Base-by-base conservation (phyloP, 352 stramenopile species). In the Thalassiosira exigua region DNA sequence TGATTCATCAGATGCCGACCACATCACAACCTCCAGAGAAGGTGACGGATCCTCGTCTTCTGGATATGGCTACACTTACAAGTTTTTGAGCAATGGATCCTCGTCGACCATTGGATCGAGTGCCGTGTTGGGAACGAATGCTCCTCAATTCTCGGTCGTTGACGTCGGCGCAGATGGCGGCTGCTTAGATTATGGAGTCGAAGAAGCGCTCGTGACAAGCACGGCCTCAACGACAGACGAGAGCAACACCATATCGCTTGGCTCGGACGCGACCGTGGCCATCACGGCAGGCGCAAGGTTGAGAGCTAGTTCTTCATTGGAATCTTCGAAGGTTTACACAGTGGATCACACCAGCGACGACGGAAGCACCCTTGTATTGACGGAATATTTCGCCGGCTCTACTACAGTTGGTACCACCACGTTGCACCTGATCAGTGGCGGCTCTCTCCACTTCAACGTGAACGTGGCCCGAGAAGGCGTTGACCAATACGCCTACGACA, bases 21-120 rank as follows among this genome's bases (percentile, higher is more conserved):
- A 95, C 65, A 82, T 95, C 22, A 41, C 76, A 42, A 86, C 95
- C 14, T 75, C 41, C 51, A 73, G 78, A 44, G 59, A 65, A 69
- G 91, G 91, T 26, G 90, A 95, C 69, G 91, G 88, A 7, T 77
- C 60, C 53, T 71, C 73, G 19, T 61, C 66, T 33, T 93, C 69
- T 41, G 91, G 91, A 12, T 94, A 91, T 71, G 91, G 91, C 29
- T 95, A 92, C 72, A 70, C 66, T n/a, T 94, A 94, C 77, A 46
- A 85, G 41, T 68, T 87, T 50, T 60, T 74, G 36, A 85, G 75
- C 36, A 75, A 60, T 24, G 79, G 75, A 4, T 83, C 80, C 11
- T 77, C 33, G 12, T 73, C 68, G 42, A 61, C 56, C 9, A 81
- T 85, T 75, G 79, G 81, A 46, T 46, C 86, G 32, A 87, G 71